A percentile compares a stretch with the other conserved stretches of the same genome.
Evolutionary conservation across 2,329 filamentous ascomycete genomes (phyloP).

Genomic region (Aspergillus awamori): DNA sequence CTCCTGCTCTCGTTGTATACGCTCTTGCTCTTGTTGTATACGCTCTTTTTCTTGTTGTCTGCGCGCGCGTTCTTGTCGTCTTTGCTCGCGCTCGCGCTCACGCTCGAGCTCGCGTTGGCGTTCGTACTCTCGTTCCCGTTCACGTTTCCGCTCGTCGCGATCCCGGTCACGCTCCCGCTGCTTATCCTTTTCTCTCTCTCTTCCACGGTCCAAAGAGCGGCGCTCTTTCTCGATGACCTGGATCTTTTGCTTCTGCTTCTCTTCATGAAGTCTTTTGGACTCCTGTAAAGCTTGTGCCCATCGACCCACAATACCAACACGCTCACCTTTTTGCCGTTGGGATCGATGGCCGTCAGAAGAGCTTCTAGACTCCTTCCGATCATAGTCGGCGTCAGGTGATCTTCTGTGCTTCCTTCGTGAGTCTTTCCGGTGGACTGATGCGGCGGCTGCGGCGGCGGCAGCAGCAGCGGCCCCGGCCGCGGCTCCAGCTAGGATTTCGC

Average conservation of each 20-base stretch:
- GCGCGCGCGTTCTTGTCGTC: neutral
- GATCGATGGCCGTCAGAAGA: constrained; percentile 38
- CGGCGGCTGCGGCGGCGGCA: constrained; percentile 12
- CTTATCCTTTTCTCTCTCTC: constrained; percentile 14
- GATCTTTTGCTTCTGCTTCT: constrained; percentile 30
- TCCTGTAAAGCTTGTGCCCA: constrained; percentile 41
- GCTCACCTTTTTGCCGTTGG: constrained; percentile 38
- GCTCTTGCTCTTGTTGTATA: neutral
- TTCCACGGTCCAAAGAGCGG: constrained; percentile 2
- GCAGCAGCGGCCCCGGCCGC: constrained; percentile 8
- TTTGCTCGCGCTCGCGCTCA: neutral
- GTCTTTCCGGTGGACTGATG: constrained; percentile 16
- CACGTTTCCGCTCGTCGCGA: neutral
- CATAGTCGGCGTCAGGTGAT: constrained; percentile 33
- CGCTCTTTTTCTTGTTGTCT: neutral
- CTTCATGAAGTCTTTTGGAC: constrained; percentile 39
- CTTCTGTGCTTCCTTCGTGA: constrained; percentile 38
- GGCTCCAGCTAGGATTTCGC: neutral
- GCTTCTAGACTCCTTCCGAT: constrained; percentile 40
- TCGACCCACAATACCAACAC: constrained; percentile 35
- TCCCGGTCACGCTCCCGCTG: constrained; percentile 2
- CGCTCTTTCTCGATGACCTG: constrained; percentile 24
- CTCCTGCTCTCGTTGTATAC: neutral
- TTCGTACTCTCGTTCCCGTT: neutral
- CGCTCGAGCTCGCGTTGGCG: constrained; percentile 1